phyloP scores from a whole-genome alignment of 768 basidiomycete species.

The Boletus speciosus region DNA sequence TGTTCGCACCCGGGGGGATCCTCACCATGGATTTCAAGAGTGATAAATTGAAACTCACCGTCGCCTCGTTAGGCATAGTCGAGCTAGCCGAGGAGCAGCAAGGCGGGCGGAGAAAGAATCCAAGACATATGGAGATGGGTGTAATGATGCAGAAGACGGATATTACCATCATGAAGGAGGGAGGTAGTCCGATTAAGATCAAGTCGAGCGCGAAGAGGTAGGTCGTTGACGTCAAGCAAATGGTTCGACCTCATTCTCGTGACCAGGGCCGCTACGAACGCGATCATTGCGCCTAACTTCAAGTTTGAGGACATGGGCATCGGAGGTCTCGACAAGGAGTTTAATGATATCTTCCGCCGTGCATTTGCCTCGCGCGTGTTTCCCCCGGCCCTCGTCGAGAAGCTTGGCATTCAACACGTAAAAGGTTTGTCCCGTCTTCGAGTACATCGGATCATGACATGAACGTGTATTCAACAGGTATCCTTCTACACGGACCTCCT shows the following conservation, averaged over 20 bases:
- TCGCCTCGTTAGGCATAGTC: slow-evolving; percentile 57
- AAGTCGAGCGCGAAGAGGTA: slow-evolving; percentile 91
- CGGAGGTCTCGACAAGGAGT: slow-evolving; percentile 93
- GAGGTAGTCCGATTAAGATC: slow-evolving; percentile 78
- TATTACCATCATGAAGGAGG: slow-evolving; percentile 81
- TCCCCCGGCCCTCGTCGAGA: slow-evolving; percentile 93
- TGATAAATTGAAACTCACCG: slow-evolving; percentile 68
- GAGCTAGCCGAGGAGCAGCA: slow-evolving; percentile 65
- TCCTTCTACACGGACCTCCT: slow-evolving; percentile 92
- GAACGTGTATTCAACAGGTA: slow-evolving; percentile 49
- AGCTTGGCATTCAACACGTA: slow-evolving; percentile 96
- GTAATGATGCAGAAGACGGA: slow-evolving; percentile 92
- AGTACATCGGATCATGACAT: neutral
- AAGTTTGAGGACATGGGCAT: slow-evolving; percentile 99
- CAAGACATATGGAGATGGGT: slow-evolving; percentile 47
- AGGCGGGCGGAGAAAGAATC: slow-evolving; percentile 34
- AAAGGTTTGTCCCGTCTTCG: slow-evolving; percentile 60
- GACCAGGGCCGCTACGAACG: slow-evolving; percentile 80
- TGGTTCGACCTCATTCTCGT: neutral
- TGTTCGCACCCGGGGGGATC: slow-evolving; percentile 66
- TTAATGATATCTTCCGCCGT: slow-evolving; percentile 94
- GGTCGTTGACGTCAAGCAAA: slow-evolving; percentile 14
- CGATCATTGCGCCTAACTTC: slow-evolving; percentile 96
- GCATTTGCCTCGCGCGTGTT: slow-evolving; percentile 99
- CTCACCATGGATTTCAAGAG: slow-evolving; percentile 89